Evolutionary conservation across 2,329 filamentous ascomycete genomes (phyloP).

Genomic region (Podosphaera fusca): DNA sequence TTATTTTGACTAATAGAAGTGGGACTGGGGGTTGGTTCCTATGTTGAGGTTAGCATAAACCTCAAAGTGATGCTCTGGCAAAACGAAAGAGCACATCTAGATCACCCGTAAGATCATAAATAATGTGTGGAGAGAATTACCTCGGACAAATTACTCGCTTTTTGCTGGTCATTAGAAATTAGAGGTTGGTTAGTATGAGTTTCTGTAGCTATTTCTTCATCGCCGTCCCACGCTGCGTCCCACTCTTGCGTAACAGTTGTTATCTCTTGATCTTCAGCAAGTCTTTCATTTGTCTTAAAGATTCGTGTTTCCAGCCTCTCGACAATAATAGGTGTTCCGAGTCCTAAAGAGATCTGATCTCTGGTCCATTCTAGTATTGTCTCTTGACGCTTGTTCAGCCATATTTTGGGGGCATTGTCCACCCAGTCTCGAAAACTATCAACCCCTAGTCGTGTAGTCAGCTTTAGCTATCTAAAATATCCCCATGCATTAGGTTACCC

Average conservation of each 20-base stretch:
- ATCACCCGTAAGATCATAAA: background rate
- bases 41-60: background rate
- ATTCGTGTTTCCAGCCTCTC: conserved; percentile 71
- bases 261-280: conserved; percentile 19
- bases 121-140: background rate
- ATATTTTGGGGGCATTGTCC: conserved; percentile 53
- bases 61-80: background rate
- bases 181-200: background rate
- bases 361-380: conserved; percentile 55
- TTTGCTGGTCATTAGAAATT: background rate
- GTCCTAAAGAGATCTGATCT: conserved; percentile 32
- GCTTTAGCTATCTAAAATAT: background rate
- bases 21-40: background rate
- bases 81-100: background rate
- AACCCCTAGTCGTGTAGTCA: conserved; percentile 12
- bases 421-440: conserved; percentile 57
- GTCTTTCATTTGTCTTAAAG: conserved; percentile 1
- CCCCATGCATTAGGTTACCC: conserved; percentile 12
- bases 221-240: conserved; percentile 54
- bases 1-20: background rate
- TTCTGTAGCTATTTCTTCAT: conserved; percentile 25
- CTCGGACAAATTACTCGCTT: background rate
- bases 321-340: conserved; percentile 44
- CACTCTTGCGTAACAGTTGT: conserved; percentile 39
- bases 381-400: conserved; percentile 68